These are phyloP conservation scores for Aspergillus eucalypticola DNA, from an alignment of 2,329 filamentous ascomycete genomes.

Conservation along the genomic window DNA sequence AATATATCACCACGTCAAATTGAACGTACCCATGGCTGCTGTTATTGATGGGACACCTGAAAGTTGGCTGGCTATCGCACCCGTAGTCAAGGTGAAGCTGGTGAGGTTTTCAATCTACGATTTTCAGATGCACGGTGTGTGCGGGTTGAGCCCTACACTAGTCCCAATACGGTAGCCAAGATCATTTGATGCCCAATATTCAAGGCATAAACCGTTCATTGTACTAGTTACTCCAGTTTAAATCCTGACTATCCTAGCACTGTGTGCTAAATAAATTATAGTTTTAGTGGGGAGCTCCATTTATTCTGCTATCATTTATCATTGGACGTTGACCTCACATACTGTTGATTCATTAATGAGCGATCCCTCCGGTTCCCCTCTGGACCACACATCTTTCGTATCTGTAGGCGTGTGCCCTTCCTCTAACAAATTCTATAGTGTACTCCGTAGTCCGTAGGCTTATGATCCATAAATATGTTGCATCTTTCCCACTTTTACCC, in stretches of 20 bases:
- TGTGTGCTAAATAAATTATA: background rate
- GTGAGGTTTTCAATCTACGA: constrained; percentile 42
- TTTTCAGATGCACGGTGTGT: constrained; percentile 44
- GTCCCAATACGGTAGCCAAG: constrained; percentile 17
- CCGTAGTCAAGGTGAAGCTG: constrained; percentile 37
- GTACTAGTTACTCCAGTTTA: background rate
- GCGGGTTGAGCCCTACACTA: constrained; percentile 50
- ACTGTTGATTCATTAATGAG: background rate
- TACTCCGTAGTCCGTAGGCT: background rate
- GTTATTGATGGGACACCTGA: constrained; percentile 41
- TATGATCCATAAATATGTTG: background rate
- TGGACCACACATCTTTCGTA: background rate
- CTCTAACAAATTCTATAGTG: background rate
- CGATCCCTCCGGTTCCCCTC: background rate
- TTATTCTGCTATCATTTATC: background rate
- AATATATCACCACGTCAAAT: background rate
- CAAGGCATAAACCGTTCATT: background rate
- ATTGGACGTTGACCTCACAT: background rate
- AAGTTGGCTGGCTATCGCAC: constrained; percentile 45
- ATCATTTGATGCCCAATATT: constrained; percentile 4
- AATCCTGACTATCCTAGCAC: background rate
- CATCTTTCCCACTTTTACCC: background rate
- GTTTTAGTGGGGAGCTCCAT: background rate
- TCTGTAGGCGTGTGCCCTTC: background rate
- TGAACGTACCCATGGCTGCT: constrained; percentile 48